Conservation (phyloP, 2,329 filamentous ascomycete genomes). For the Alternaria triticimaculans region DNA sequence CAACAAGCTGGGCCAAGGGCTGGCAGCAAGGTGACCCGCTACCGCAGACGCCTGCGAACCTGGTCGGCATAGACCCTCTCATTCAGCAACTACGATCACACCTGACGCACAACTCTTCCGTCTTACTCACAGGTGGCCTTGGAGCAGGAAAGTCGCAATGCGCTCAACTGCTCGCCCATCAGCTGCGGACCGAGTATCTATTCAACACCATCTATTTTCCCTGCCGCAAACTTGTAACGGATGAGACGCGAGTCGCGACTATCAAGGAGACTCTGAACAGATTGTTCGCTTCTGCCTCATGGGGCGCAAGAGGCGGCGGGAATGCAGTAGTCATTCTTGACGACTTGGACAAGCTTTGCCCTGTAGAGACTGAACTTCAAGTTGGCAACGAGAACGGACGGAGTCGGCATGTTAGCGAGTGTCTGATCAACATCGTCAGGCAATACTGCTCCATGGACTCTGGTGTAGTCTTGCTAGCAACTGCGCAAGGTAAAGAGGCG, state of each 20-base stretch:
- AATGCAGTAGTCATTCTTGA: slow-evolving; percentile 86
- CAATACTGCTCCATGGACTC: slow-evolving; percentile 83
- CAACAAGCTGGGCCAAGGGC: slow-evolving; percentile 58
- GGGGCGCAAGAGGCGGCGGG: slow-evolving; percentile 87
- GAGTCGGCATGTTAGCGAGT: slow-evolving; percentile 90
- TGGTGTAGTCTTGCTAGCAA: slow-evolving; percentile 85
- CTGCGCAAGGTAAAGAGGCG: slow-evolving; percentile 90
- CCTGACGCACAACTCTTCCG: slow-evolving; percentile 83
- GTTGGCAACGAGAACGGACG: slow-evolving; percentile 92
- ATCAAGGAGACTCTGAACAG: slow-evolving; percentile 88
- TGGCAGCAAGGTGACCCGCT: slow-evolving; percentile 64
- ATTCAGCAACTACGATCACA: slow-evolving; percentile 76
- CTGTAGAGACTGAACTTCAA: slow-evolving; percentile 91
- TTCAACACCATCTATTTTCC: slow-evolving; percentile 87
- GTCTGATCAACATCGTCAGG: slow-evolving; percentile 79
- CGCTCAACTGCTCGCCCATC: slow-evolving; percentile 75
- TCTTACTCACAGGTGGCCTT: slow-evolving; percentile 85
- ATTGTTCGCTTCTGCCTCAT: slow-evolving; percentile 86
- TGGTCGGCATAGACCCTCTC: slow-evolving; percentile 85
- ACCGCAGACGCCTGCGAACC: slow-evolving; percentile 59
- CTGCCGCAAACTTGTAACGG: slow-evolving; percentile 85
- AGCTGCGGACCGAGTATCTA: slow-evolving; percentile 72
- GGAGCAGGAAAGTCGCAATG: slow-evolving; percentile 90
- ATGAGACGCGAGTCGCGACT: slow-evolving; percentile 86
- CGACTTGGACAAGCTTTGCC: slow-evolving; percentile 91